Base-by-base conservation (phyloP, 176 grass and related monocot genomes). In the Guadua angustifolia region DNA sequence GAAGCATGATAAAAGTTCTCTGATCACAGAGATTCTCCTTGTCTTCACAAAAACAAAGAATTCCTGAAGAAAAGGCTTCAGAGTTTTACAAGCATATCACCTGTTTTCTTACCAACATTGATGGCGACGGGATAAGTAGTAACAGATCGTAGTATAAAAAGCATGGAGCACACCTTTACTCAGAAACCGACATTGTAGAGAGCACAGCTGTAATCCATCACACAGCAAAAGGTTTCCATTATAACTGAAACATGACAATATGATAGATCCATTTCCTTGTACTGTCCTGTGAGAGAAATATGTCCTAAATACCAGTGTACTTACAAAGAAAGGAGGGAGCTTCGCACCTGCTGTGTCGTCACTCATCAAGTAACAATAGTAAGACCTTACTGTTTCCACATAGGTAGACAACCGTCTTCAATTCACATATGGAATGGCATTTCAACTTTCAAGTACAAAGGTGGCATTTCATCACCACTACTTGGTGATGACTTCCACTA, bases 171-270 rank as follows among this genome's bases (percentile, higher is more conserved):
- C 38, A 51, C 40, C 76, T 80, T 79, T 80, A 21, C 32, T 40
- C 26, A 40, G 40, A 66, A 79, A 49, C 60, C 19, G 15, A 74
- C 61, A 84, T 60, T 58, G 74, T 58, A 51, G 21, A 72, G 62
- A 50, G 81, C 63, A 60, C 50, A 69, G 62, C 52, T 80, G 70
- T 85, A 68, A 63, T 80, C 50, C 44, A 51, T 59, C 29, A 60
- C 16, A 5, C 15, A 18, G 12, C 46, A 55, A 74, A 83, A 83
- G 33, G 43, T 73, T 15, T 65, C 56, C 11, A 39, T 24, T 21
- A 79, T 40, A 36, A 14, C 66, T 70, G 84, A 19, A 44, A 60
- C 49, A 69, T 71, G 44, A 86, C 66, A 82, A 33, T 49, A n/a
- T 19, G 46, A 63, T 63, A 47, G 47, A 68, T 81, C 18, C 40